Base-by-base conservation (phyloP, 768 basidiomycete species). In the Mycena galericulata region DNA sequence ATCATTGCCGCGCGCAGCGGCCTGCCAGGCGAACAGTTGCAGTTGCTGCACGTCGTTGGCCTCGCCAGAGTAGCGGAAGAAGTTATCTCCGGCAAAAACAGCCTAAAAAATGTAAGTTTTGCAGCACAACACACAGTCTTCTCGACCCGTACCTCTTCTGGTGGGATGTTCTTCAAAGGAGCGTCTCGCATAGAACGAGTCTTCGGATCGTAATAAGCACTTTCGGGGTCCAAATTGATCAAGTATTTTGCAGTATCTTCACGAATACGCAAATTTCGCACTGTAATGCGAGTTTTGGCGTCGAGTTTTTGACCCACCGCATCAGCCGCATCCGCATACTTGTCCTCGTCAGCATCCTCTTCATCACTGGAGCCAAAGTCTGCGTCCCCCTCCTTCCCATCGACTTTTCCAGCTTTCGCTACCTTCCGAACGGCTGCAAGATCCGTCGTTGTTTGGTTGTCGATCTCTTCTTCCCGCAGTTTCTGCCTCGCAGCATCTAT, bases 121-220 rank as follows among this genome's bases (percentile, higher is more conserved):
- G 51, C 56, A 56, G 47, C 69, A 15, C 60, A 26, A 17, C 36
- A 67, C 40, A 62, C 43, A 36, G 64, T 30, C 3, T 26, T 26
- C 55, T 55, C 15, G 26, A 40, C 10, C 82, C 92, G 56, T 76
- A 97, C 96, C 75, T 99, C 97, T 79, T 97, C 96, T n/a, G 94
- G 82, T 8, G 90, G 84, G 27, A 94, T 83, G 72, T 89, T 88
- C 77, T 88, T 89, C 17, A 90, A 67, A 0, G 97, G 98, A 45
- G 97, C 97, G 75, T 99, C 98, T 80, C 98, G 92, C 98, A 99
- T 99, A 9, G 97, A 98, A 75, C 98, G 92, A 15, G 98, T 99
- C 84, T 99, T 99, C 51, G 98, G 98, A 76, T 99, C 98, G 77
- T 99, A 99, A 83, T 99, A 98, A 11, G 98, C 98, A 74, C 94